Base-by-base conservation (phyloP, 495 filamentous ascomycete genomes). In the Evernia prunastri region DNA sequence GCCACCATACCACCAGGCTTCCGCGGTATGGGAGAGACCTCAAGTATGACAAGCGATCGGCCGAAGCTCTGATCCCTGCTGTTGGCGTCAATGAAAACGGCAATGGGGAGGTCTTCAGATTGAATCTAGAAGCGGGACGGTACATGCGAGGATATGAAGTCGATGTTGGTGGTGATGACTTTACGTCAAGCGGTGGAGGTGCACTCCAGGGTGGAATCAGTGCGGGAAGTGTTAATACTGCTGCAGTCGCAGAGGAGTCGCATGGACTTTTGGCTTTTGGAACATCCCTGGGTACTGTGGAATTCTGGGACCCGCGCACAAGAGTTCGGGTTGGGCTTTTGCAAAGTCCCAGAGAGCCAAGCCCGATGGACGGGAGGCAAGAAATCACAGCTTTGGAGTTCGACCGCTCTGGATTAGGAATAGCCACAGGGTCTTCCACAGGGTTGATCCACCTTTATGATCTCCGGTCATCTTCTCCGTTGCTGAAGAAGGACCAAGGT, bases 211-310 rank as follows among this genome's bases (percentile, higher is more conserved):
- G 92, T 43, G 86, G 91, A 56, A 88, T 96, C 36, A 79, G 86
- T 66, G 85, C 86, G 1, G 92, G 92, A 13, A 82, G 86, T 25
- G 91, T 96, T n/a, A 97, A 99, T 69, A 87, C 86, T 12, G 93
- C 89, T 58, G 87, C 91, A 3, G 86, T 97, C 58, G 95, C 94
- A 17, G 91, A 96, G 70, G 86, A 87, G 15, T 92, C 89, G 49
- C 95, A 99, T 73, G 92, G 91, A 49, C 80, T 99, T 15, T 81
- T 93, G 51, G 92, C 95, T 1, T 97, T 99, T 69, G 95, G 95
- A 39, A 97, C 95, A n/a, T 89, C 89, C 4, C 76, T 90, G 45
- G 93, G 95, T n/a, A 95, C 91, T 9, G 92, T 97, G 37, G 95
- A 97, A 67, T 91, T 97, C 67, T 99, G 90, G 89, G 95, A 99